Evolutionary conservation across 139 green algal genomes (phyloP).

Genomic region (Coelastrella sp.): DNA sequence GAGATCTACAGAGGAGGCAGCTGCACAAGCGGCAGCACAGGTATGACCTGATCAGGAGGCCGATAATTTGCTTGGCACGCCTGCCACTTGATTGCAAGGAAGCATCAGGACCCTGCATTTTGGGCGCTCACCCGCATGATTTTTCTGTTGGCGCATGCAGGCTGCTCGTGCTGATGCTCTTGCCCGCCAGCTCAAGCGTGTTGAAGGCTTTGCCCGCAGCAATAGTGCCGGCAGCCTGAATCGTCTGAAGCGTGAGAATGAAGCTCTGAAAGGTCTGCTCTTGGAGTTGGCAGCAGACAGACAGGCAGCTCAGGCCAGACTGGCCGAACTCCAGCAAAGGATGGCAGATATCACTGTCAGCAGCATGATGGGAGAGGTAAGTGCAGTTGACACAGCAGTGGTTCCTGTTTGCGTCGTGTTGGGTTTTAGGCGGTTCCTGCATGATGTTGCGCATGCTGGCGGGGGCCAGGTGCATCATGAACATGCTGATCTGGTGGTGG

Average conservation of each 20-base stretch:
- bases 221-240: constrained; percentile 28
- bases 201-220: constrained; percentile 49
- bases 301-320: constrained; percentile 53
- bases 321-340: neutral
- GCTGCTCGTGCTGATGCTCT: constrained; percentile 62
- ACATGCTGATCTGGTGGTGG: too few relatives aligned
- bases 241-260: constrained; percentile 74
- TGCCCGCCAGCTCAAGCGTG: constrained; percentile 55
- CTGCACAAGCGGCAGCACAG: constrained; percentile 57
- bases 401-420: too few relatives aligned
- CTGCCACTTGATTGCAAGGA: too few relatives aligned
- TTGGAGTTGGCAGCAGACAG: constrained; percentile 78
- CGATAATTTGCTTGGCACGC: neutral
- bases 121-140: too few relatives aligned
- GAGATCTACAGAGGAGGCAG: constrained; percentile 57
- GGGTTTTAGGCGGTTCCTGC: too few relatives aligned
- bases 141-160: too few relatives aligned
- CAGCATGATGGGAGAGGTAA: constrained; percentile 11
- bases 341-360: neutral
- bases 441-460: too few relatives aligned
- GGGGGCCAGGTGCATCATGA: too few relatives aligned
- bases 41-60: constrained; percentile 4
- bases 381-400: too few relatives aligned
- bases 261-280: constrained; percentile 74
- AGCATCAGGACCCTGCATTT: too few relatives aligned